Evolutionary conservation across 2,329 filamentous ascomycete species (phyloP).

Genomic region (Colletotrichum spinosum): DNA sequence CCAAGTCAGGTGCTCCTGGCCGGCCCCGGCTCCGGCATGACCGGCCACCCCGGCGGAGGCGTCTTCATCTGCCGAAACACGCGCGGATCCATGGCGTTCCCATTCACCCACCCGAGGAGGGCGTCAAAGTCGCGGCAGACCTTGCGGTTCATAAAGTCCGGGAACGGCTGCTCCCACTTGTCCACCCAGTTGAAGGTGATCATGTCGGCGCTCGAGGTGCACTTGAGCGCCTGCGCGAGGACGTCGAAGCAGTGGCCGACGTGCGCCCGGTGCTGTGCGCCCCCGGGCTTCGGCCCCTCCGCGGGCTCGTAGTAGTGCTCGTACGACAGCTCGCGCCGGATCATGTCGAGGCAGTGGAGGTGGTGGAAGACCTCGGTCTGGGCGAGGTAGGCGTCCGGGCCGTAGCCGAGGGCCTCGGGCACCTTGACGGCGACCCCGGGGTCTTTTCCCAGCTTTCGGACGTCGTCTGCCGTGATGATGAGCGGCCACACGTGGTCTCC

Average conservation of each 20-base stretch:
- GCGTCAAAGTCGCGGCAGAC: constrained; percentile 46
- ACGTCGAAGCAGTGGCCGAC: constrained; percentile 46
- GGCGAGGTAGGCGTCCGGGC: constrained; percentile 46
- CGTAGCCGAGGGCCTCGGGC: constrained; percentile 44
- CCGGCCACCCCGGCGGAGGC: constrained; percentile 19
- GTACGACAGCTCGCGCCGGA: constrained; percentile 40
- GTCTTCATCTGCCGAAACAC: constrained; percentile 18
- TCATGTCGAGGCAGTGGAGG: constrained; percentile 51
- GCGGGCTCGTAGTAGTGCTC: constrained; percentile 23
- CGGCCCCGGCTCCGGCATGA: constrained; percentile 12
- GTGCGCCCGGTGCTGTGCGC: constrained; percentile 40
- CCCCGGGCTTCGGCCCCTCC: constrained; percentile 20
- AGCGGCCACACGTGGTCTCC: constrained; percentile 22
- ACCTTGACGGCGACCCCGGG: constrained; percentile 42
- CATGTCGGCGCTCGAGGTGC: constrained; percentile 45
- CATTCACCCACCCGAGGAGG: constrained; percentile 34
- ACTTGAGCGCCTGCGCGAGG: constrained; percentile 46
- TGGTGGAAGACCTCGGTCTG: constrained; percentile 52
- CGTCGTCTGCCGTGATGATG: constrained; percentile 7
- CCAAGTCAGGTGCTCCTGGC: not conserved
- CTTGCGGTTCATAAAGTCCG: constrained; percentile 47
- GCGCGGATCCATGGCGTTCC: constrained; percentile 23
- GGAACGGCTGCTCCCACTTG: constrained; percentile 44
- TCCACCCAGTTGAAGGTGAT: constrained; percentile 48
- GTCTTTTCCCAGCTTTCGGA: constrained; percentile 44